Evolutionary conservation across 495 filamentous ascomycete genomes (phyloP), one percentile per base, ranked within the genome.

Genomic region (Penicillium coprophilum): DNA sequence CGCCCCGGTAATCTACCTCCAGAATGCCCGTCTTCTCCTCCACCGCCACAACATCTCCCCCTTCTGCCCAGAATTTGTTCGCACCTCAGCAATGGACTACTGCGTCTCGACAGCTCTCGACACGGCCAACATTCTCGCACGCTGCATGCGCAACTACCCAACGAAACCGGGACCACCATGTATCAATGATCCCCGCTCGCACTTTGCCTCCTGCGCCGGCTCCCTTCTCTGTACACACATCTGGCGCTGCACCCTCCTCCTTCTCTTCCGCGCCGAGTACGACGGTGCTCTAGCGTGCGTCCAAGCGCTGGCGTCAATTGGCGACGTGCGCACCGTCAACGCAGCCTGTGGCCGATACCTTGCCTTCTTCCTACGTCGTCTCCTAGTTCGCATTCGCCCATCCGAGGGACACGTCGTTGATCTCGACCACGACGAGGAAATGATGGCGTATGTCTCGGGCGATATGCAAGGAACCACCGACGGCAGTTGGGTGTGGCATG

Each of bases 31-130:
- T 24, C 78, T 96, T 23, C 75, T 92, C 20, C 84, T 98, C 19
- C 91, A 97, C 72, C 89, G 94, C 12, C 92, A 96, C 64, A 98
- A 97, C 64, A 84, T 97, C 6, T 86, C 86, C 0, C 87, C 91
- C 0, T 75, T 80, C 28, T 94, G 90, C 61, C 77, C 83, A 2
- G 60, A 72, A 6, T 80, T 86, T 27, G 82, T 84, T 31, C 84
- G 93, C 20, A 67, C 72, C 9, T 79, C 80, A 1, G 93, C 94
- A 2, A 71, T 96, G 36, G 86, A 91, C 52, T 85, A 89, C 57
- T 97, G 92, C 69, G 80, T 87, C 15, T 76, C 72, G 15, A 89
- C 84, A 2, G 84, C 90, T 3, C 76, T 86, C 59, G 92, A 97
- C 57, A 96, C 92, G 0, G 86, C 86, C 2, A 77, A 80, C 36